These are phyloP conservation scores for Phanerodontia chrysosporium DNA, from an alignment of 768 basidiomycete genomes.

Conservation along the genomic window DNA sequence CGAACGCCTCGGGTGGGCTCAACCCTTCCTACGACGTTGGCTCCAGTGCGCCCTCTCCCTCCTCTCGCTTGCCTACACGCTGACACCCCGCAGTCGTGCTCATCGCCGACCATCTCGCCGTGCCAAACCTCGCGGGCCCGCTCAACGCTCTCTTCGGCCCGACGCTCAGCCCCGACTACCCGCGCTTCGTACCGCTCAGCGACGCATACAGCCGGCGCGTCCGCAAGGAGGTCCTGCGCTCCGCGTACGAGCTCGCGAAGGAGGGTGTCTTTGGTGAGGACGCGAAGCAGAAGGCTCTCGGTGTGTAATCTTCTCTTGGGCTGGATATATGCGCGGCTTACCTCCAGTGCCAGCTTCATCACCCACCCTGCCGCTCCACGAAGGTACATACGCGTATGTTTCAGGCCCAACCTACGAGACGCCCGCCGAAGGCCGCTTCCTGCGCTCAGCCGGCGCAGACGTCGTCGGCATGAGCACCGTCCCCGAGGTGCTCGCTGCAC, in stretches of 20 bases:
- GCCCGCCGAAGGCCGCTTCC: conserved; percentile 78
- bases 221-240: conserved; percentile 23
- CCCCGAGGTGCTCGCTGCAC: conserved; percentile 80
- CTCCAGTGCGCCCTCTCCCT: conserved; percentile 52
- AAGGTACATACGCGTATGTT: conserved; percentile 90
- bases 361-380: conserved; percentile 46
- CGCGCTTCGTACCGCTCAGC: conserved; percentile 81
- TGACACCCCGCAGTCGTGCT: conserved; percentile 59
- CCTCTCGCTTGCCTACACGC: not conserved
- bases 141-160: conserved; percentile 80
- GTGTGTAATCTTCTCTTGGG: not conserved
- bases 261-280: not conserved
- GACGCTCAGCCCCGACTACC: conserved; percentile 47
- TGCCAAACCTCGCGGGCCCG: conserved; percentile 70
- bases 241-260: not conserved
- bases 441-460: conserved; percentile 72
- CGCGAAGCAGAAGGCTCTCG: not conserved
- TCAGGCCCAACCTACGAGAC: conserved; percentile 89
- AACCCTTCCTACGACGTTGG: conserved; percentile 72
- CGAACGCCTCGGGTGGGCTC: conserved; percentile 84
- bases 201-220: conserved; percentile 64
- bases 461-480: conserved; percentile 96
- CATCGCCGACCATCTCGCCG: conserved; percentile 78
- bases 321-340: too few species aligned
- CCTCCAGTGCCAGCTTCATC: conserved; percentile 33